Conservation (phyloP, 768 basidiomycete species). For the Panaeolus papilionaceus region DNA sequence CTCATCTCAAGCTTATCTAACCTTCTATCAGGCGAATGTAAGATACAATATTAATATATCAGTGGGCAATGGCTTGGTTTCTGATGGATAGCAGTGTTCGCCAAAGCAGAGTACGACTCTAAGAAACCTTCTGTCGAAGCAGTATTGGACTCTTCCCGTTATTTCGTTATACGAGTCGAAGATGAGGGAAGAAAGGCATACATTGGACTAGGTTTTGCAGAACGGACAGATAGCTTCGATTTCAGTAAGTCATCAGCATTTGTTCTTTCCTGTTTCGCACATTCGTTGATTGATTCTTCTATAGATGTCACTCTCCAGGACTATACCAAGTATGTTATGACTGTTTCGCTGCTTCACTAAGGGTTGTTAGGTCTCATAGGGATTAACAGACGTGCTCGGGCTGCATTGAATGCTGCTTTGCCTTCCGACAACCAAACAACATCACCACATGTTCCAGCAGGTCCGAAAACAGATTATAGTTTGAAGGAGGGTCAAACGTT, state of each 20-base stretch:
- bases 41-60: slow-evolving; percentile 29
- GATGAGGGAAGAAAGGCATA: slow-evolving; percentile 88
- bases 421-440: slow-evolving; percentile 43
- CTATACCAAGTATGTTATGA: slow-evolving; percentile 69
- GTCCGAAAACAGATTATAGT: slow-evolving; percentile 92
- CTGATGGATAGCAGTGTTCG: slow-evolving; percentile 70
- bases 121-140: slow-evolving; percentile 87
- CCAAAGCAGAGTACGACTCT: slow-evolving; percentile 82
- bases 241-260: slow-evolving; percentile 67
- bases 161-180: slow-evolving; percentile 93
- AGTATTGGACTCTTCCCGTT: slow-evolving; percentile 94
- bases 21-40: slow-evolving; percentile 63
- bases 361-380: slow-evolving; percentile 19
- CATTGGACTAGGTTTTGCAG: slow-evolving; percentile 92
- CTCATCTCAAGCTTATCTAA: background rate
- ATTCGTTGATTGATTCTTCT: background rate
- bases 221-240: slow-evolving; percentile 89
- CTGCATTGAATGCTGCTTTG: slow-evolving; percentile 60
- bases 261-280: background rate
- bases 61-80: background rate
- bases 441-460: slow-evolving; percentile 75
- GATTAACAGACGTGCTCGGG: slow-evolving; percentile 61
- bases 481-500: slow-evolving; percentile 96
- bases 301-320: slow-evolving; percentile 87
- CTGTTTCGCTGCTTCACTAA: background rate